Base-by-base conservation (phyloP, 495 filamentous ascomycete genomes). In the Tuber indicum region DNA sequence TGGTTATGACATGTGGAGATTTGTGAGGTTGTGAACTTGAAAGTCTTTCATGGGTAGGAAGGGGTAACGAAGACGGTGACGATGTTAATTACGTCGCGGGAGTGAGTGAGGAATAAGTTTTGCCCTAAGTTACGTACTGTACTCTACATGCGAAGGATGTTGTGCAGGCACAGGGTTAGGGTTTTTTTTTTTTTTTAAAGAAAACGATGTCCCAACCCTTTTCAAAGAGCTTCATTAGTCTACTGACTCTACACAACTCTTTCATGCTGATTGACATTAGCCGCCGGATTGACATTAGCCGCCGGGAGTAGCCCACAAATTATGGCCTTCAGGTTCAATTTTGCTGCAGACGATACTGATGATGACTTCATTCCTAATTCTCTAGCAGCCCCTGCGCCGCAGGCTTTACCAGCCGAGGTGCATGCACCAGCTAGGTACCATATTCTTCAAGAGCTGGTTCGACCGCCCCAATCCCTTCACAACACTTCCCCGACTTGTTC, bases 311-410 rank as follows among this genome's bases (percentile, higher is more conserved):
- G 14, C 49, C 47, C 43, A 32, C 32, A 32, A 32, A 32, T 32
- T n/a, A 81, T 81, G 80, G 49, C 76, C 43, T 81, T 81, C 73
- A 78, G 47, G 23, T 81, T 81, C 76, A 81, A 81, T 71, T 81
- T 81, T 44, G n/a, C 76, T 14, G 69, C 69, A n/a, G 70, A 36
- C 42, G 72, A 81, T 26, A 77, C 73, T n/a, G 79, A 71, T 42
- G 36, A 43, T 16, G 69, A 39, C 42, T 36, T 36, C 49, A 26
- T 19, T 1, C 41, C 73, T 1, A 14, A 41, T 43, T 5, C 58
- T 26, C 58, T 2, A 32, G 26, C 71, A 41, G 36, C 23, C 39
- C 16, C 36, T 41, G 17, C 32, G 5, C 8, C 66, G 21, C 72
- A 69, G 43, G 9, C 23, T 66, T 32, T 66, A 41, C 36, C 69